Base-by-base conservation (phyloP, 2,329 filamentous ascomycete genomes). In the Metarhizium brunneum region DNA sequence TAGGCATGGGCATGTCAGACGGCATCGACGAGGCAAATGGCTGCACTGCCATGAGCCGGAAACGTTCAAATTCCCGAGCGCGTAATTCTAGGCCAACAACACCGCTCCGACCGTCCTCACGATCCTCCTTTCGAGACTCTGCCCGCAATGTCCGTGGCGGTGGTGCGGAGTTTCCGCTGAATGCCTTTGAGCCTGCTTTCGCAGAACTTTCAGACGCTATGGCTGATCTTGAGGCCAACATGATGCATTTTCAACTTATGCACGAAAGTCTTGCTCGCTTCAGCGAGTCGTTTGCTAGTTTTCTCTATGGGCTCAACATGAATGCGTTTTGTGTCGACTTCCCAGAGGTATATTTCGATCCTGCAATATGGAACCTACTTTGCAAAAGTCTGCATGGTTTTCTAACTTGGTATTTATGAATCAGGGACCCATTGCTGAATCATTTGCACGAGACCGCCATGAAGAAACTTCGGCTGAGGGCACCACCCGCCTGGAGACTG, bases 281-380 rank as follows among this genome's bases (percentile, higher is more conserved):
- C 72, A 92, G 87, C 71, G 94, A 99, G 77, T 95, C 88, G 66
- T 99, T 99, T 71, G 91, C 91, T 1, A 90, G 87, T 63, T 97
- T 99, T 65, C 74, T 99, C 49, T 99, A 97, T 65, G 94, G 94
- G 2, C 71, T 99, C 68, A 97, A 97, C 68, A 96, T 99, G 92
- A 97, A 96, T 71, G 94, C 94, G 1, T 99, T 97, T 69, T 97
- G 92, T 69, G 92, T 97, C 36, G 94, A 99, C 70, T 99, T 96
- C 61, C 89, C 91, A 0, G 94, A 99, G 83, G 91, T 91, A 73
- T 53, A 55, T 35, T 45, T 53, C 18, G 5, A 20, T 20, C 29
- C n/a, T 29, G 38, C 13, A 13, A 40, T 5, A 11, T 40, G 11
- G 38, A 40, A 14, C 38, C 13, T 35, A 42, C 47, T 32, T 50